A percentile compares a stretch with the other conserved stretches of the same genome.
phyloP scores from a whole-genome alignment of 2,329 filamentous ascomycete genomes.

The Fusarium sp. region DNA sequence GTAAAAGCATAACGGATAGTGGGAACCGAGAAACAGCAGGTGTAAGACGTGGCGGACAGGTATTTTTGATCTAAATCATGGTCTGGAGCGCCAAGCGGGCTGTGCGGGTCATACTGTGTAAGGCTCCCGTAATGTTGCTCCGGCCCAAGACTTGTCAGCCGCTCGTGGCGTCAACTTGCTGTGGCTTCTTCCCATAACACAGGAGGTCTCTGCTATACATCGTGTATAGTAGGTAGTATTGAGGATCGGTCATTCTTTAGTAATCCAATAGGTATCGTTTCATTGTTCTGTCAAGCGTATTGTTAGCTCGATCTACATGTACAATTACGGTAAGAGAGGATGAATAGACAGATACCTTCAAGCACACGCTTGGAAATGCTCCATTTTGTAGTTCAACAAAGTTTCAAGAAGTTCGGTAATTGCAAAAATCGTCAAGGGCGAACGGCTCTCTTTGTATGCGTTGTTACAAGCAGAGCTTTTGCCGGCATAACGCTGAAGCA shows the following conservation, averaged over 20 bases:
- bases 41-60: fast-evolving
- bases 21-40: slow-evolving; percentile 10
- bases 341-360: background rate
- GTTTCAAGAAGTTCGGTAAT: background rate
- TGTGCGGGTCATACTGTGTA: slow-evolving; percentile 33
- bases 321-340: background rate
- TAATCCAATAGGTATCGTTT: background rate
- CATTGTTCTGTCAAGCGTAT: background rate
- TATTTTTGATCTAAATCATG: slow-evolving; percentile 28
- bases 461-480: background rate
- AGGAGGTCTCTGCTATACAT: background rate
- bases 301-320: background rate
- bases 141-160: slow-evolving; percentile 8
- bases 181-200: background rate
- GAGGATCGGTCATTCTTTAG: background rate
- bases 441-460: slow-evolving; percentile 24
- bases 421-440: background rate
- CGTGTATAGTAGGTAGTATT: background rate
- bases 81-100: background rate
- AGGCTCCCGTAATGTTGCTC: slow-evolving; percentile 21
- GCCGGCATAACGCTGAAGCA: slow-evolving; percentile 40
- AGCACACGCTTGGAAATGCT: background rate
- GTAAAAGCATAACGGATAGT: slow-evolving; percentile 49
- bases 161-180: background rate
- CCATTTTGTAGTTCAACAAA: background rate